These are phyloP conservation scores for Biscutella laevigata DNA, from an alignment of 441 rosid species.

Conservation along the genomic window DNA sequence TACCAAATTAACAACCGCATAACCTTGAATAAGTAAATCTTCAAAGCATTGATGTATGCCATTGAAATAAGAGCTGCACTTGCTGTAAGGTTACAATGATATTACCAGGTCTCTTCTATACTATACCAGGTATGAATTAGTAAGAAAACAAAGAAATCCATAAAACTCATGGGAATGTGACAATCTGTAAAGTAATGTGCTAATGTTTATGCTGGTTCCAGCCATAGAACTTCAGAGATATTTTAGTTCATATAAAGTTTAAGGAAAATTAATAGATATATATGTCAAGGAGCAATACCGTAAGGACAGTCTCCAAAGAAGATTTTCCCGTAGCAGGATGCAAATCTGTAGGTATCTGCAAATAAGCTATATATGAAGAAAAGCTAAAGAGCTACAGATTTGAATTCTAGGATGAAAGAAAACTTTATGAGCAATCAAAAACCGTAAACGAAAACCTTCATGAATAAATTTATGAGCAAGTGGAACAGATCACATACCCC, in stretches of 20 bases:
- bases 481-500: slow-evolving; percentile 55
- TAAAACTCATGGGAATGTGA: background rate
- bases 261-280: slow-evolving; percentile 10
- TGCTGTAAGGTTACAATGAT: background rate
- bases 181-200: background rate
- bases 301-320: slow-evolving; percentile 88
- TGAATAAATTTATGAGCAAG: too few species aligned
- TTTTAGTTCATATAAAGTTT: background rate
- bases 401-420: background rate
- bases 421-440: background rate
- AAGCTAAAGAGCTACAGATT: too few species aligned
- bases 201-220: background rate
- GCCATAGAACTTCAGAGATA: background rate
- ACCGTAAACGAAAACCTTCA: background rate
- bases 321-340: slow-evolving; percentile 94
- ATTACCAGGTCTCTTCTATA: background rate
- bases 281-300: slow-evolving; percentile 43
- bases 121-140: background rate
- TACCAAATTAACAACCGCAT: background rate
- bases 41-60: background rate
- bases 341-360: slow-evolving; percentile 89
- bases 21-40: background rate
- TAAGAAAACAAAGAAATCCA: background rate
- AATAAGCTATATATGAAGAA: slow-evolving; percentile 2
- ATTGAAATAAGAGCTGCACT: background rate